Percentiles rank a stretch among this genome's conserved stretches.
These are phyloP conservation scores for Amauroascus verrucosus DNA, from an alignment of 2,329 filamentous ascomycete species.

Conservation along the genomic window DNA sequence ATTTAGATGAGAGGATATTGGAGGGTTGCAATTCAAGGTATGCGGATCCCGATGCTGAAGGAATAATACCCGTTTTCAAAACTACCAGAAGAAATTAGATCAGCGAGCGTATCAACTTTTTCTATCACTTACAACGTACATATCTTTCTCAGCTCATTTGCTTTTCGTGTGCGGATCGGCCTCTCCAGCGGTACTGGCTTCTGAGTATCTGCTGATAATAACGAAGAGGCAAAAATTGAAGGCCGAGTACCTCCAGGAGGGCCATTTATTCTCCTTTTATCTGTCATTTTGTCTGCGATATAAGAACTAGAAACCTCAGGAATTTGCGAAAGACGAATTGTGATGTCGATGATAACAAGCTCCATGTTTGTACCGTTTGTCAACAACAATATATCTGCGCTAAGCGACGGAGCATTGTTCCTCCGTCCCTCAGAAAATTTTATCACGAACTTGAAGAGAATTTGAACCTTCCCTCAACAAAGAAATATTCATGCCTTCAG, in stretches of 20 bases:
- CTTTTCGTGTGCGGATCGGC: constrained; percentile 49
- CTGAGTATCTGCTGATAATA: constrained; percentile 39
- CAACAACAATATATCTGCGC: neutral
- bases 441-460: neutral
- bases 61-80: constrained; percentile 81
- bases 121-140: constrained; percentile 37
- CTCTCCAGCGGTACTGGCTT: constrained; percentile 36
- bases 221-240: constrained; percentile 52
- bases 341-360: neutral
- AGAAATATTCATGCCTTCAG: neutral
- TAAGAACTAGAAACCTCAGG: neutral
- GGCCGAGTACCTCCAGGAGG: constrained; percentile 66
- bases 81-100: constrained; percentile 44
- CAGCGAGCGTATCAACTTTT: constrained; percentile 13
- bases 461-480: neutral
- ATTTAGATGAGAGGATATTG: constrained; percentile 35
- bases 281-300: constrained; percentile 49
- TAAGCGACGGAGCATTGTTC: constrained; percentile 8
- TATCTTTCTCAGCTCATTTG: constrained; percentile 70
- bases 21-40: constrained; percentile 47
- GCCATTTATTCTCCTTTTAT: constrained; percentile 83
- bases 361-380: constrained; percentile 34
- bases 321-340: neutral
- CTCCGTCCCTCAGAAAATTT: neutral
- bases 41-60: constrained; percentile 85